Percentiles rank a stretch among this genome's conserved stretches.
Evolutionary conservation across 116 monocot species (phyloP).

Genomic region (Papilionanthe hybrid): DNA sequence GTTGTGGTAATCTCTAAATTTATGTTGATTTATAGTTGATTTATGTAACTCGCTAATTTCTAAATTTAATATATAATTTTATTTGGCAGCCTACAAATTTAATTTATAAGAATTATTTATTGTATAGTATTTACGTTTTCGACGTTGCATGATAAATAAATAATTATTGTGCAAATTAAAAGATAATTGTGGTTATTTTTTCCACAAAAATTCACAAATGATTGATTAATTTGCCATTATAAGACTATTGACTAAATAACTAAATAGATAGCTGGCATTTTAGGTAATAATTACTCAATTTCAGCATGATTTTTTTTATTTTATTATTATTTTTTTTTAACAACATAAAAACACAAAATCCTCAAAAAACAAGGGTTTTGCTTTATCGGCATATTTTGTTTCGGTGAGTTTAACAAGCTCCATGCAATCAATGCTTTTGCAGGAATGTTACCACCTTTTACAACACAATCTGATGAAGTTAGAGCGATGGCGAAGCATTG

Average conservation of each 20-base stretch:
- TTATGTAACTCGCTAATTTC: background rate
- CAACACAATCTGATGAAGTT: constrained; percentile 74
- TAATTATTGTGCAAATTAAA: background rate
- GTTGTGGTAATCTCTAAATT: background rate
- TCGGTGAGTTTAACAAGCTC: background rate
- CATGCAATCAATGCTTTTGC: constrained; percentile 1
- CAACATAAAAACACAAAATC: background rate
- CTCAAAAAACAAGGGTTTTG: background rate
- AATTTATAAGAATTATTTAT: background rate
- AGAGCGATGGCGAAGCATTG: constrained; percentile 73
- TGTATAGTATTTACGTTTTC: background rate
- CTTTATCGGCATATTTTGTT: background rate
- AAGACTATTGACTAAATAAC: background rate
- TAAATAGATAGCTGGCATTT: background rate
- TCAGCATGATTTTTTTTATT: background rate
- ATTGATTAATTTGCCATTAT: background rate
- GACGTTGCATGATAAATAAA: background rate
- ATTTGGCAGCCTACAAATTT: background rate
- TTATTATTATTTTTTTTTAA: background rate
- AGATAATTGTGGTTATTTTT: background rate
- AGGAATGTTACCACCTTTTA: constrained; percentile 93
- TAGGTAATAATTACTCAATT: background rate
- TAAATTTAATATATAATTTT: background rate
- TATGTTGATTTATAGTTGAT: background rate
- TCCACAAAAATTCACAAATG: too few species aligned